Percentiles rank a stretch among this genome's conserved stretches.
phyloP scores from a whole-genome alignment of 805 yeast genomes.

The Zygoascus bituminiphila region DNA sequence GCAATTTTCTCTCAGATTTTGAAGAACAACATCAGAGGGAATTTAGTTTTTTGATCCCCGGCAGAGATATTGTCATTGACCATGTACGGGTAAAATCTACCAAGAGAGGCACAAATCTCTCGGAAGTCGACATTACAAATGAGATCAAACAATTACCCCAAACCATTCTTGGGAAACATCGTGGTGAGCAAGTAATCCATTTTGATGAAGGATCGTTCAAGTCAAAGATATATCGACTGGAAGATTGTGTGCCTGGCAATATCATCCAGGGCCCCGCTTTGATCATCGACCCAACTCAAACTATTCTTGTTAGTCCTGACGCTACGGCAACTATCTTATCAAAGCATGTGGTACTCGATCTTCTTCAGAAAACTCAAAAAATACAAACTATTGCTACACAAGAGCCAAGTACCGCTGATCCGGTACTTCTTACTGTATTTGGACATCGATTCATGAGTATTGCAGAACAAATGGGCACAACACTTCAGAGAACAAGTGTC shows the following conservation, averaged over 20 bases:
- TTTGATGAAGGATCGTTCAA: conserved; percentile 3
- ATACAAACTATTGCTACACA: background rate
- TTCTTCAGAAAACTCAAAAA: background rate
- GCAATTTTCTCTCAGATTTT: conserved; percentile 33
- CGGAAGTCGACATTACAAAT: background rate
- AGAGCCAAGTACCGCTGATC: conserved; percentile 41
- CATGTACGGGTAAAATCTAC: background rate
- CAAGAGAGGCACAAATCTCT: background rate
- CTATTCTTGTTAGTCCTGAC: conserved; percentile 5
- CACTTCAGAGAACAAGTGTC: conserved; percentile 68
- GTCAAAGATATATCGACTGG: conserved; percentile 1
- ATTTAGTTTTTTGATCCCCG: conserved; percentile 5
- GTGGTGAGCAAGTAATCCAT: background rate
- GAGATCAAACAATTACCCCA: background rate
- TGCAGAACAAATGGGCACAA: conserved; percentile 82
- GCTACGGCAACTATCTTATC: conserved; percentile 3
- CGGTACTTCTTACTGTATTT: conserved; percentile 63
- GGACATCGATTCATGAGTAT: conserved; percentile 82
- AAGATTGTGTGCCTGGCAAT: background rate
- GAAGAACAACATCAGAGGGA: conserved; percentile 6
- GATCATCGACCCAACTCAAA: conserved; percentile 9
- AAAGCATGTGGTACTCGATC: conserved; percentile 4
- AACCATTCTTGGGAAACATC: background rate
- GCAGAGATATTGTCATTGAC: background rate
- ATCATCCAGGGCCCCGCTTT: conserved; percentile 6